These are phyloP conservation scores for Gentiana macrophylla DNA, from an alignment of 257 asterid species.

Conservation along the genomic window DNA sequence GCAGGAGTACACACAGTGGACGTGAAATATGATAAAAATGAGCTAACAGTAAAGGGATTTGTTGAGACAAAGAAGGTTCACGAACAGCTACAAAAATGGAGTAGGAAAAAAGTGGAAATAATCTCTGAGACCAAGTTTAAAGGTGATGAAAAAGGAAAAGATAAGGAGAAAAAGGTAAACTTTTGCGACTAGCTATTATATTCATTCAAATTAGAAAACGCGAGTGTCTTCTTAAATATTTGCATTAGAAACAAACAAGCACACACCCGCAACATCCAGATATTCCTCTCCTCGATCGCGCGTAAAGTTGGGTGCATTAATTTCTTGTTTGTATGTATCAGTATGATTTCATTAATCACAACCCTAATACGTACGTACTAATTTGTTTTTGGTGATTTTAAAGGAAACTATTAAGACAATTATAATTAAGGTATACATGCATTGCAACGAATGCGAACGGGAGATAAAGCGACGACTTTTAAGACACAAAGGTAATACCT, in stretches of 20 bases:
- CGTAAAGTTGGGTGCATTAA: background rate
- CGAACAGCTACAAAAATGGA: conserved; percentile 52
- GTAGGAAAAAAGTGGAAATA: conserved; percentile 62
- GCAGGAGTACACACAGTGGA: conserved; percentile 66
- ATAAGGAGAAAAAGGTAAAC: conserved; percentile 29
- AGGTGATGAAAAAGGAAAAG: conserved; percentile 13
- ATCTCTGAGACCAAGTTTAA: conserved; percentile 47
- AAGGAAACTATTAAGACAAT: conserved; percentile 50
- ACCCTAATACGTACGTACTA: background rate
- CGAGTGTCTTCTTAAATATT: background rate
- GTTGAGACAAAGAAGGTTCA: conserved; percentile 66
- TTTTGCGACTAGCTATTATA: too few relatives aligned
- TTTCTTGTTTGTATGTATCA: background rate
- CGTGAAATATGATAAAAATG: conserved; percentile 60
- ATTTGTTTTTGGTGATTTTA: background rate
- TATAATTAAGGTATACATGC: conserved; percentile 50
- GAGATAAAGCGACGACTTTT: conserved; percentile 41
- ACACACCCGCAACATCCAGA: too few relatives aligned
- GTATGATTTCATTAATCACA: background rate
- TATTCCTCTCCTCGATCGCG: too few relatives aligned
- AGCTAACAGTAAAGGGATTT: conserved; percentile 54
- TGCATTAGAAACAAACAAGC: too few relatives aligned
- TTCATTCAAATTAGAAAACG: too few relatives aligned
- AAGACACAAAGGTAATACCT: conserved; percentile 45
- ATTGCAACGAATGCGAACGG: conserved; percentile 65